phyloP scores from a whole-genome alignment of 352 stramenopile species.

The Globisporangium okanoganense region DNA sequence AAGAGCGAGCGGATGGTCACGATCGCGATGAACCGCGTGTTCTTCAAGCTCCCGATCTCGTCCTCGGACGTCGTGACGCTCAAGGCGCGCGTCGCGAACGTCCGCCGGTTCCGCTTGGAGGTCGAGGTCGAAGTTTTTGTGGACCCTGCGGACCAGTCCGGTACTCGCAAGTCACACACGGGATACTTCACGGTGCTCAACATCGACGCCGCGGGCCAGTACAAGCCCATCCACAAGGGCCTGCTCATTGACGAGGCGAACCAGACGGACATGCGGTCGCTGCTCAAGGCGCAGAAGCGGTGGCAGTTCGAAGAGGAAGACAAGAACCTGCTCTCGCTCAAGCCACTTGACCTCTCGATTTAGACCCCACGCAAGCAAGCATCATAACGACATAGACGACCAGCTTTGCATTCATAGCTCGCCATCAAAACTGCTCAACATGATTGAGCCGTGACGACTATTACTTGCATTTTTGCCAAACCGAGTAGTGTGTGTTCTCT shows the following conservation, averaged over 20 bases:
- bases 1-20: slow-evolving; percentile 71
- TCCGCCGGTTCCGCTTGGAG: slow-evolving; percentile 57
- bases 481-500: too few species aligned
- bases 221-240: slow-evolving; percentile 51
- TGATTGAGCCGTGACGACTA: too few species aligned
- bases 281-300: slow-evolving; percentile 70
- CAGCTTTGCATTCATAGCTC: background rate
- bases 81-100: slow-evolving; percentile 53
- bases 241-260: slow-evolving; percentile 53
- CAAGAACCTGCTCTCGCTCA: slow-evolving; percentile 46
- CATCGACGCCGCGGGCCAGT: slow-evolving; percentile 50
- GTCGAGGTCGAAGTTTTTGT: slow-evolving; percentile 77
- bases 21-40: slow-evolving; percentile 59
- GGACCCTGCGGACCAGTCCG: slow-evolving; percentile 37
- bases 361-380: background rate
- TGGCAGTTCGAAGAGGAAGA: slow-evolving; percentile 73
- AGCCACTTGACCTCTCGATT: slow-evolving; percentile 42
- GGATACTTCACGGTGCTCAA: slow-evolving; percentile 72
- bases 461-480: too few species aligned
- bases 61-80: slow-evolving; percentile 67
- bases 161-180: slow-evolving; percentile 55
- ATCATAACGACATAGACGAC: background rate
- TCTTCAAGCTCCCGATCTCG: slow-evolving; percentile 70
- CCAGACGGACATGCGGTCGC: slow-evolving; percentile 57
- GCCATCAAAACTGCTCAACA: too few species aligned